These are phyloP conservation scores for Aristolochia fimbriata DNA, from an alignment of 164 flowering plant genomes.

Conservation along the genomic window DNA sequence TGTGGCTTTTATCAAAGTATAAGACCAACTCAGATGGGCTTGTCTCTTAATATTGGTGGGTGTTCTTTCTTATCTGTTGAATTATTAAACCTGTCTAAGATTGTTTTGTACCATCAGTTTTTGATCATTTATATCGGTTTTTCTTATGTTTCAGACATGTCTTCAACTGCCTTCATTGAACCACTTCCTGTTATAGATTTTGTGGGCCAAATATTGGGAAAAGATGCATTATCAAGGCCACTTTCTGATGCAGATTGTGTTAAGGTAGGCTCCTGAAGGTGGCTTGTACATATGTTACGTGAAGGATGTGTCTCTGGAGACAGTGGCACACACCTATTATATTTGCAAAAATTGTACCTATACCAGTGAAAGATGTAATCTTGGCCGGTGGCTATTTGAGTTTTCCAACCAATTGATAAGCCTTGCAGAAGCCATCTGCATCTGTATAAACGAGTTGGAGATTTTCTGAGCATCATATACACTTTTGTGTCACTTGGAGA, in stretches of 20 bases:
- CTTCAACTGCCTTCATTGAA: conserved; percentile 64
- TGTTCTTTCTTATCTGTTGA: conserved; percentile 2
- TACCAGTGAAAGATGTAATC: no score
- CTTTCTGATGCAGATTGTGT: conserved; percentile 65
- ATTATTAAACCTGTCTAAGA: neutral
- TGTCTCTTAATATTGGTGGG: conserved; percentile 67
- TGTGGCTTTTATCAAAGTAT: conserved; percentile 75
- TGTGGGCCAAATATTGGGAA: conserved; percentile 45
- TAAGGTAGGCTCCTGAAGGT: conserved; percentile 31
- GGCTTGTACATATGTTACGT: neutral
- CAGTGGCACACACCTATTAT: no score
- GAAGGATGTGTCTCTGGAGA: neutral
- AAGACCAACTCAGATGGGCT: conserved; percentile 72
- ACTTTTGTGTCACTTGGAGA: no score
- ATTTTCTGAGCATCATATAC: no score
- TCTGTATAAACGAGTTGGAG: no score
- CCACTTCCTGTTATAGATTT: conserved; percentile 70
- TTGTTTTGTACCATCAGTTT: neutral
- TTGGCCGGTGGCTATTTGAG: no score
- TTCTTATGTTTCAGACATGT: conserved; percentile 35
- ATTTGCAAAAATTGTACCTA: no score
- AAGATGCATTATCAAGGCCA: conserved; percentile 41
- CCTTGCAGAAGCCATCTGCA: no score
- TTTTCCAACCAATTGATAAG: no score
- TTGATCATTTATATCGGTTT: neutral